These are phyloP conservation scores for Fraxinus xanthoxyloides DNA, from an alignment of 305 asterid species.

Conservation along the genomic window DNA sequence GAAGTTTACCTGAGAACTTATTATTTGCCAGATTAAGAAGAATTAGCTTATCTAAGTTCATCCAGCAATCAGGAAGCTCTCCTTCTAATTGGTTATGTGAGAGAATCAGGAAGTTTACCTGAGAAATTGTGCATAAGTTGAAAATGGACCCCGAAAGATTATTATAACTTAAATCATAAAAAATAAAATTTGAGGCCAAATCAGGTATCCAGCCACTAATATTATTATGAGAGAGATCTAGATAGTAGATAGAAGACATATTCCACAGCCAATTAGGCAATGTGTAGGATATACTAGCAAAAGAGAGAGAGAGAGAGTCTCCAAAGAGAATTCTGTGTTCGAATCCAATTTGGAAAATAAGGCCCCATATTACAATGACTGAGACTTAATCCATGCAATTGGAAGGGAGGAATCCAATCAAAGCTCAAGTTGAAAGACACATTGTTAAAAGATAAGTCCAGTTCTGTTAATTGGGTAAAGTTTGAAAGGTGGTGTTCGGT, in stretches of 20 bases:
- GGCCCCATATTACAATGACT: slow-evolving; percentile 25
- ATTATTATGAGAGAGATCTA: slow-evolving; percentile 33
- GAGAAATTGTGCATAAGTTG: not conserved
- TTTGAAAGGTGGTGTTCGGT: not conserved
- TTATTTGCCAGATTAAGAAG: slow-evolving; percentile 34
- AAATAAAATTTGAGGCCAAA: not conserved
- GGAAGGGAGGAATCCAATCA: slow-evolving; percentile 32
- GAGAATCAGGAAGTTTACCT: not conserved
- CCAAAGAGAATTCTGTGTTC: slow-evolving; percentile 11
- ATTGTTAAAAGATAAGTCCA: slow-evolving; percentile 22
- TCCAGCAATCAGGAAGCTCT: slow-evolving; percentile 35
- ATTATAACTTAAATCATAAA: slow-evolving; percentile 15
- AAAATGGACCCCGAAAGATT: slow-evolving; percentile 28
- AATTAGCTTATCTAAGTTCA: not conserved
- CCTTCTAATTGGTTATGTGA: slow-evolving; percentile 29
- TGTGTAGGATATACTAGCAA: slow-evolving; percentile 19
- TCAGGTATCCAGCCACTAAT: slow-evolving; percentile 21
- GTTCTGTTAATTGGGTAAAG: not conserved
- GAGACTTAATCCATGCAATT: not conserved
- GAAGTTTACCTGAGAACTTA: slow-evolving; percentile 30
- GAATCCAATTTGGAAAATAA: slow-evolving; percentile 31
- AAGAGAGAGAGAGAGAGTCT: slow-evolving; percentile 19
- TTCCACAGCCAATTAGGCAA: slow-evolving; percentile 36
- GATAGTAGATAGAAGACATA: not conserved
- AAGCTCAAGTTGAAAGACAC: slow-evolving; percentile 11